Percentiles rank a stretch among this genome's conserved stretches.
These are phyloP conservation scores for Yamadazyma scolyti DNA, from an alignment of 805 yeast species.

Conservation along the genomic window DNA sequence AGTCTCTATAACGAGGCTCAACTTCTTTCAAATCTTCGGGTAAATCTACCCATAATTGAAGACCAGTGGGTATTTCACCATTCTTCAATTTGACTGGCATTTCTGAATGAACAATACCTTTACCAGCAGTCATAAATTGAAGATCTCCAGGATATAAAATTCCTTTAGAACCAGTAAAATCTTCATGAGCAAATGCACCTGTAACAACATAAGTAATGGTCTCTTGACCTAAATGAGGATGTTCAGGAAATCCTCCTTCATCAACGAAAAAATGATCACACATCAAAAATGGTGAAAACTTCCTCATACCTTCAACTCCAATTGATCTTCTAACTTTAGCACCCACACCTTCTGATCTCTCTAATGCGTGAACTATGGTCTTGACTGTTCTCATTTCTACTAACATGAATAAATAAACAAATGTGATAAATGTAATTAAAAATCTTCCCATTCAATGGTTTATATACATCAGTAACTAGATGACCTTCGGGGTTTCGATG, in stretches of 20 bases:
- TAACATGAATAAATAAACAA: too few relatives aligned
- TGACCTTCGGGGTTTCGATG: too few relatives aligned
- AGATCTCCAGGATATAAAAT: slow-evolving; percentile 76
- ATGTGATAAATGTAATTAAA: too few relatives aligned
- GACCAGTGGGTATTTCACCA: slow-evolving; percentile 49
- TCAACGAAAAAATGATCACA: slow-evolving; percentile 68
- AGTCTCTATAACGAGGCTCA: slow-evolving; percentile 76
- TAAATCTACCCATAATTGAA: slow-evolving; percentile 87
- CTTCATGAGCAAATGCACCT: slow-evolving; percentile 46
- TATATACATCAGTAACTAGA: too few relatives aligned
- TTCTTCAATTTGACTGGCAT: slow-evolving; percentile 65
- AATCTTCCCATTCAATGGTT: too few relatives aligned
- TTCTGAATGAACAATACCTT: slow-evolving; percentile 81
- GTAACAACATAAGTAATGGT: slow-evolving; percentile 30
- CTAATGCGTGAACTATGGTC: slow-evolving; percentile 45
- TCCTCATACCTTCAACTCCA: slow-evolving; percentile 63
- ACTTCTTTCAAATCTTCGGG: slow-evolving; percentile 60
- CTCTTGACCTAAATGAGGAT: slow-evolving; percentile 39
- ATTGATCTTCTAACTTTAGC: slow-evolving; percentile 80
- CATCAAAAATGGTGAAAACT: slow-evolving; percentile 79
- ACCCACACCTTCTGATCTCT: slow-evolving; percentile 86
- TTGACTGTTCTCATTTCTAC: slow-evolving; percentile 34
- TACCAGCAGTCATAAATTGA: slow-evolving; percentile 93
- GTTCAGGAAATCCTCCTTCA: slow-evolving; percentile 55
- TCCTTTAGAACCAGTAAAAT: slow-evolving; percentile 83